Evolutionary conservation across 2,329 filamentous ascomycete species (phyloP), one percentile per base, ranked within the genome.

Genomic region (Penicillium sp.): DNA sequence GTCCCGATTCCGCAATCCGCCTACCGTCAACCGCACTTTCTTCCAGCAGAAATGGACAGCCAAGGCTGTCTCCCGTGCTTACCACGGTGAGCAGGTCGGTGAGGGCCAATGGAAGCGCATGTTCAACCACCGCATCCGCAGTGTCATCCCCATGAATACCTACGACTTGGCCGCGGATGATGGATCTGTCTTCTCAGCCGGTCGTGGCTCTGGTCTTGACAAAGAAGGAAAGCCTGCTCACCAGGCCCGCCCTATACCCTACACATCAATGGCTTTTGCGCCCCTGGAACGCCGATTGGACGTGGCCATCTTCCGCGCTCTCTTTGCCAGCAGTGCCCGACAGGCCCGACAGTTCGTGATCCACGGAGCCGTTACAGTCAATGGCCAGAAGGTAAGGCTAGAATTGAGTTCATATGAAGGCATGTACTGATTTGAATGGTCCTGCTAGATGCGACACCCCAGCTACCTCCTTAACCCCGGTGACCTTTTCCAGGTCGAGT

Each of bases 1-100:
- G 61, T 77, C 80, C 47, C 82, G 83, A 62, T 68, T 83, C 32
- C 75, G 67, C 41, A 67, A 73, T 2, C 83, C 81, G 16, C 69
- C 65, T 14, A 74, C 77, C 54, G 68, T 64, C 57, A 67, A 69
- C 31, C 68, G 77, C 58, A 97, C 92, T 42, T 95, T 94, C 78
- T 99, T 96, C 83, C 93, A 97, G 81, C 93, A 97, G 77, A 99
- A 99, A 88, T 99, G 93, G 93, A 75, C 77, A 1, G 90, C 93
- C 67, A 99, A 99, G 77, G 86, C 92, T 21, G 74, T 87, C 60
- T 85, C 90, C 40, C 87, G 94, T 63, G 87, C 83, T 59, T 99
- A 97, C 75, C 94, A 99, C 77, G 94, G 93, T 75, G 93, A 97
- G 72, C 90, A 96, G 70, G 88, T 99, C 63, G 86, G 88, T 61